These are phyloP conservation scores for Hordeum pubiflorum DNA, from an alignment of 202 grass and related monocot genomes.

Conservation along the genomic window DNA sequence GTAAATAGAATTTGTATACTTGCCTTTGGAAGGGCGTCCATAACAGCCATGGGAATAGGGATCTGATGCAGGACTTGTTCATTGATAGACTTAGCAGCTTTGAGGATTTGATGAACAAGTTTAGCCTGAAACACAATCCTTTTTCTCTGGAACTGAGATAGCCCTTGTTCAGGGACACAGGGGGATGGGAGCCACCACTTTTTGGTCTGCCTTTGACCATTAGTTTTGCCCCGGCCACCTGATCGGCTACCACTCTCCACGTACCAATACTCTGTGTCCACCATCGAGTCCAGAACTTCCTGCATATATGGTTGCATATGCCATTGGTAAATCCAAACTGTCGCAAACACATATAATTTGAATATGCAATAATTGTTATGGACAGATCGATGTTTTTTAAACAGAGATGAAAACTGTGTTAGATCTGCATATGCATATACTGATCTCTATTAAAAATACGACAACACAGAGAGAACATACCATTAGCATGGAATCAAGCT, in stretches of 20 bases:
- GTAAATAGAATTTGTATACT: constrained; percentile 15
- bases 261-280: constrained; percentile 85
- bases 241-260: constrained; percentile 64
- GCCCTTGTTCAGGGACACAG: constrained; percentile 62
- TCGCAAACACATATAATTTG: background rate
- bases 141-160: constrained; percentile 65
- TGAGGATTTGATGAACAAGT: constrained; percentile 89
- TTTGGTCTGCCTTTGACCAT: constrained; percentile 51
- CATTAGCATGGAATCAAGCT: constrained; percentile 91
- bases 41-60: constrained; percentile 54
- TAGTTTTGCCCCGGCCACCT: constrained; percentile 25
- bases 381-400: background rate
- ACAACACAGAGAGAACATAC: constrained; percentile 42
- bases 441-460: background rate
- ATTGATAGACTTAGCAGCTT: constrained; percentile 91
- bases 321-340: constrained; percentile 11
- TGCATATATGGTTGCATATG: constrained; percentile 32
- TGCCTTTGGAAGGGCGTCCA: constrained; percentile 85
- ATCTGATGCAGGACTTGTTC: constrained; percentile 81
- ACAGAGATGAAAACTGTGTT: background rate
- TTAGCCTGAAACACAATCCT: constrained; percentile 78
- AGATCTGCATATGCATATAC: background rate
- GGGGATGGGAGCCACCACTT: constrained; percentile 95
- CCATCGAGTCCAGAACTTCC: constrained; percentile 89
- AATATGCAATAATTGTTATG: too few relatives aligned